phyloP scores from a whole-genome alignment of 2,329 filamentous ascomycete species.

The Davidsoniella virescens region DNA sequence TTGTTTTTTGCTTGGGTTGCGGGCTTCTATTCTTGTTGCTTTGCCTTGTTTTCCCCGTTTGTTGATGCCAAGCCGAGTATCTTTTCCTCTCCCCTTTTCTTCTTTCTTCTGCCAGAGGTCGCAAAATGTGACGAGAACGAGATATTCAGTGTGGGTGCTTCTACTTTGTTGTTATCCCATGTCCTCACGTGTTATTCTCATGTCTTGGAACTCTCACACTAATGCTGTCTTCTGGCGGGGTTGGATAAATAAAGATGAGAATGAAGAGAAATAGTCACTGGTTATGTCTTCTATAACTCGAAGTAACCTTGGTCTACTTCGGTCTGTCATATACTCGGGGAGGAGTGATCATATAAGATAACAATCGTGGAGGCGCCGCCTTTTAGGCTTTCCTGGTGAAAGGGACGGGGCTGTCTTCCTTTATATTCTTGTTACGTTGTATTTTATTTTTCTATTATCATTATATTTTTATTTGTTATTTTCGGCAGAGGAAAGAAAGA shows the following conservation, averaged over 20 bases:
- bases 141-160: no score
- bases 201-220: constrained; percentile 9
- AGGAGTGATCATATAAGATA: no score
- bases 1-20: constrained; percentile 1
- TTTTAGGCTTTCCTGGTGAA: no score
- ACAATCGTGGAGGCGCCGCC: no score
- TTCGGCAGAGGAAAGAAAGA: not conserved
- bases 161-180: not conserved
- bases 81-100: not conserved
- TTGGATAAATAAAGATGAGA: not conserved
- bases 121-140: no score
- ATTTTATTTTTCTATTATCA: not conserved
- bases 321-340: no score
- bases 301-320: no score
- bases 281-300: no score
- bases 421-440: no score
- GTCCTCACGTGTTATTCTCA: not conserved
- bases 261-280: not conserved
- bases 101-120: not conserved
- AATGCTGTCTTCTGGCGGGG: constrained; percentile 5
- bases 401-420: no score
- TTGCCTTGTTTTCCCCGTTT: not conserved
- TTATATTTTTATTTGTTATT: not conserved
- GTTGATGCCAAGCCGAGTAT: not conserved
- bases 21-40: not conserved